phyloP scores from a whole-genome alignment of 768 basidiomycete species.

The Cubamyces sp. region DNA sequence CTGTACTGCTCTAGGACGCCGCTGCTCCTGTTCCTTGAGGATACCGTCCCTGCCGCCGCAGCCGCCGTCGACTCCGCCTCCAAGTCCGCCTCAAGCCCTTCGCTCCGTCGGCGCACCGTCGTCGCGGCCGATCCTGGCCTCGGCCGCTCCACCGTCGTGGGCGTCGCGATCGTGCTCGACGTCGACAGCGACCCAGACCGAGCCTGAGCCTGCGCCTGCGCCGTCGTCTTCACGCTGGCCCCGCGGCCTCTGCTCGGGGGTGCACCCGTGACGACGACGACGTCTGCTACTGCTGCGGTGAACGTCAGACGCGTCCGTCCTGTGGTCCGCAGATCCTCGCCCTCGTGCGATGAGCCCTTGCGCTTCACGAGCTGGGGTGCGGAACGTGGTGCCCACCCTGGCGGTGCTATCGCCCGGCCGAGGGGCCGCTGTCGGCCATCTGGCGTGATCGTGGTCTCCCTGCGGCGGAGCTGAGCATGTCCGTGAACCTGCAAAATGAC shows the following conservation, averaged over 20 bases:
- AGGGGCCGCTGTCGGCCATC: slow-evolving; percentile 43
- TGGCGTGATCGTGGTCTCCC: slow-evolving; percentile 52
- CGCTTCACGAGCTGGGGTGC: slow-evolving; percentile 25
- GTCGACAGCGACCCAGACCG: neutral
- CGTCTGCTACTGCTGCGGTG: slow-evolving; percentile 18
- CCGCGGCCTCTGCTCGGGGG: slow-evolving; percentile 3
- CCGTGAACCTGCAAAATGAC: slow-evolving; percentile 28
- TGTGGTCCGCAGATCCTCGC: slow-evolving; percentile 30
- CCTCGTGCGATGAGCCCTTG: slow-evolving; percentile 11
- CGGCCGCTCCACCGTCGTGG: too few relatives aligned
- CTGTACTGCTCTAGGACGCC: slow-evolving; percentile 31
- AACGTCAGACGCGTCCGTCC: slow-evolving; percentile 29
- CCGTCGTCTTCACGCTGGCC: too few relatives aligned
- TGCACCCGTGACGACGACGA: slow-evolving; percentile 23
- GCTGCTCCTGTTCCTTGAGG: slow-evolving; percentile 20
- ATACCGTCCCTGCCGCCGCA: slow-evolving; percentile 7
- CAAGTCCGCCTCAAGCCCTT: neutral
- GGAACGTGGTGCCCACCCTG: slow-evolving; percentile 13
- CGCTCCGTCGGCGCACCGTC: neutral
- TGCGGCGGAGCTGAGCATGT: slow-evolving; percentile 42
- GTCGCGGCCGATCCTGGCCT: too few relatives aligned
- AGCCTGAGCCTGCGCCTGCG: slow-evolving; percentile 8
- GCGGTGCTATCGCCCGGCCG: neutral
- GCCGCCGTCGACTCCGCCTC: neutral
- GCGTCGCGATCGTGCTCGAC: too few relatives aligned